These are phyloP conservation scores for Mortierella hygrophila DNA, from an alignment of 192 early-diverging fungal species.

Conservation along the genomic window DNA sequence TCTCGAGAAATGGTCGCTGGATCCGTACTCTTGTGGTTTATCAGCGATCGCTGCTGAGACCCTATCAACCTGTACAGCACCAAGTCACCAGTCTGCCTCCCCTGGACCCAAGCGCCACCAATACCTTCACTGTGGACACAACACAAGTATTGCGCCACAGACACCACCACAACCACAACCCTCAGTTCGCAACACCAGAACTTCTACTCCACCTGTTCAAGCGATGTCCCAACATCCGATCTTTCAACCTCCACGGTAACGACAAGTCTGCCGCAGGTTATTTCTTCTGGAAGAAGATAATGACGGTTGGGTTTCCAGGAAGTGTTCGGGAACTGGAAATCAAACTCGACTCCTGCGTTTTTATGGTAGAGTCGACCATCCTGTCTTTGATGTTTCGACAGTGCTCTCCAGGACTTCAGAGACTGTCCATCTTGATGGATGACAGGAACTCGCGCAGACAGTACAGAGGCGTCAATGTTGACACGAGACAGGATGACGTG, in stretches of 20 bases:
- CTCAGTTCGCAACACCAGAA: not conserved
- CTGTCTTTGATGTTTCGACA: no score
- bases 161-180: not conserved
- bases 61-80: no score
- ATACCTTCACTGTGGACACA: not conserved
- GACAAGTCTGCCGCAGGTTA: not conserved
- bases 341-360: no score
- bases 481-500: no score
- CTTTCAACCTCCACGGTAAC: not conserved
- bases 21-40: not conserved
- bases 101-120: not conserved
- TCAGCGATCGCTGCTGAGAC: no score
- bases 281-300: not conserved
- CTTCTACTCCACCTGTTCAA: not conserved
- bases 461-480: no score
- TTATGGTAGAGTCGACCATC: no score
- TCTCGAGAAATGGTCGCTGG: slow-evolving; percentile 1
- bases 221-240: not conserved
- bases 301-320: not conserved
- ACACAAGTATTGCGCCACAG: not conserved
- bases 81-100: not conserved
- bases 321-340: not conserved
- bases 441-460: no score
- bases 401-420: no score
- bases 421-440: no score